These are phyloP conservation scores for Sordariomycetes sp. DNA, from an alignment of 2,329 filamentous ascomycete genomes.

Conservation along the genomic window DNA sequence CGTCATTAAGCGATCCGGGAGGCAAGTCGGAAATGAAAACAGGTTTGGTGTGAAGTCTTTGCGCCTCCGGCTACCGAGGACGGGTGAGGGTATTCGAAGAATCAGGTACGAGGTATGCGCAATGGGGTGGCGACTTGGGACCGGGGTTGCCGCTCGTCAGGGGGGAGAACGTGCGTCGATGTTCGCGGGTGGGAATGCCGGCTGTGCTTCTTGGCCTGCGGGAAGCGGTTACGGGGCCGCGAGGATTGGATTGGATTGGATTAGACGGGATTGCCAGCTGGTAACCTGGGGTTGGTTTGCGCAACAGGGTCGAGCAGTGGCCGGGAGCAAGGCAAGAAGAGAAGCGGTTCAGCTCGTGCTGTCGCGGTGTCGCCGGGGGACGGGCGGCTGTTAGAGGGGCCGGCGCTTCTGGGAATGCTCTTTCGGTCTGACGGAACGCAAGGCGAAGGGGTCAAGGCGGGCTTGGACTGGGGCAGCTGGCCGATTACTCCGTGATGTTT, in stretches of 20 bases:
- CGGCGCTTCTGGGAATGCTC: neutral
- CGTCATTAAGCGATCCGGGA: constrained; percentile 3
- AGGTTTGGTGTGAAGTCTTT: neutral
- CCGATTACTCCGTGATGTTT: too few relatives aligned
- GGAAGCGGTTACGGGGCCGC: neutral
- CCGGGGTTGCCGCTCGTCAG: neutral
- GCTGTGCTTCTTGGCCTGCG: neutral
- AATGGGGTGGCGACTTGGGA: neutral
- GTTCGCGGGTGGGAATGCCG: neutral
- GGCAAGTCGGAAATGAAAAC: neutral
- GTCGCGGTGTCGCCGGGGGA: neutral
- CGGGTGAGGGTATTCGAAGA: neutral
- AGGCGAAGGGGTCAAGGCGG: neutral
- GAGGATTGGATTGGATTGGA: neutral
- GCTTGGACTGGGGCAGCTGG: too few relatives aligned
- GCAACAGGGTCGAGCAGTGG: neutral
- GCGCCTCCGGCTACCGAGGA: neutral
- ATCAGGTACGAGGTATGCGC: neutral
- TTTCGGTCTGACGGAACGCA: neutral
- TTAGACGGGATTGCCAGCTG: neutral
- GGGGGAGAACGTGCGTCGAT: neutral
- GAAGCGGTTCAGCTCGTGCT: neutral
- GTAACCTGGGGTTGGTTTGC: too few relatives aligned
- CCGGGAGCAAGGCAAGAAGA: neutral
- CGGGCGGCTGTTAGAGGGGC: neutral